A percentile compares a stretch with the other conserved stretches of the same genome.
These are phyloP conservation scores for Fusarium sp. DNA, from an alignment of 2,329 filamentous ascomycete genomes.

Conservation along the genomic window DNA sequence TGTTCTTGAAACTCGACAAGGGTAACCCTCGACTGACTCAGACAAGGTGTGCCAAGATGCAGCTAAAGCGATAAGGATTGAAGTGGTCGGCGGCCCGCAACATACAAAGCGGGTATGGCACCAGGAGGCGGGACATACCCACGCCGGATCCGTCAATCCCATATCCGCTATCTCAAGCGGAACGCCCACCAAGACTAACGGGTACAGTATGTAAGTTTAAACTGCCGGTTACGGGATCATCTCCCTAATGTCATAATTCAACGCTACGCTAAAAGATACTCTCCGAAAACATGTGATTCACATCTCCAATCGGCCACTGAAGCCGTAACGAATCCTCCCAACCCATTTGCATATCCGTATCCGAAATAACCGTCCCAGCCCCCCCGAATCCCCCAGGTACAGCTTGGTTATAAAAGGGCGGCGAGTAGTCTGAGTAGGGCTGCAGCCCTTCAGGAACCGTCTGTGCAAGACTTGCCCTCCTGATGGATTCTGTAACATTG, in stretches of 20 bases:
- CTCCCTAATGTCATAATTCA: background rate
- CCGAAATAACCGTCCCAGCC: background rate
- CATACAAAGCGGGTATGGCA: background rate
- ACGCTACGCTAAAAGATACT: slow-evolving; percentile 12
- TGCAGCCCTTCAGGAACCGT: background rate
- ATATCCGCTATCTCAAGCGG: background rate
- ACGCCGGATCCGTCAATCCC: background rate
- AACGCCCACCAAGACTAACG: background rate
- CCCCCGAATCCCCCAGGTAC: background rate
- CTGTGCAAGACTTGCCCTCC: slow-evolving; percentile 7
- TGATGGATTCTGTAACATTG: slow-evolving; percentile 14
- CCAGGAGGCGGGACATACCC: background rate
- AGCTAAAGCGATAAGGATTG: background rate
- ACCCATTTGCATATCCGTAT: slow-evolving; percentile 26
- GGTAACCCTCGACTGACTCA: no score
- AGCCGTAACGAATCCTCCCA: slow-evolving; percentile 27
- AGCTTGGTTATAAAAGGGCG: background rate
- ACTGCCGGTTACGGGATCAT: background rate
- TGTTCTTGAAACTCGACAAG: accelerated
- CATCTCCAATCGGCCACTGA: slow-evolving; percentile 29
- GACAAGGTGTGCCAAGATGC: background rate
- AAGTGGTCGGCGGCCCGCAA: background rate
- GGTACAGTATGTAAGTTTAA: no score
- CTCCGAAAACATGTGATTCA: slow-evolving; percentile 33
- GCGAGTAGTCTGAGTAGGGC: slow-evolving; percentile 11